Evolutionary conservation across 257 asterid species (phyloP), one percentile per base, ranked within the genome.

Genomic region (Lavandula angustifolia): DNA sequence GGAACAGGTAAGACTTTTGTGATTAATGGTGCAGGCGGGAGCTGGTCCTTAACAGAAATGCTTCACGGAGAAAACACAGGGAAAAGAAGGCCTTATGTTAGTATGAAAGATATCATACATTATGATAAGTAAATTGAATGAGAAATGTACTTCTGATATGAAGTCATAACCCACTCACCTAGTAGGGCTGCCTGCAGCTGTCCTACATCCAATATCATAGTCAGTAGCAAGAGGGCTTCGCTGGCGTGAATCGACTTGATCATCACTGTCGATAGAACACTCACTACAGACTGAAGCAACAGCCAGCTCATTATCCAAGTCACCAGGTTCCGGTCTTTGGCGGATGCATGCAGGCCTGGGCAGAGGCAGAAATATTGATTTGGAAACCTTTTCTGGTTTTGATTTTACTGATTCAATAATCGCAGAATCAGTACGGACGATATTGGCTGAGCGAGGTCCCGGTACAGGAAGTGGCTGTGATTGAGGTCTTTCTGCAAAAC

Each of bases 401-500:
- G 84, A 80, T 75, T 85, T 90, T 11, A 72, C 78, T 13, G 83
- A 59, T 71, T 83, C 81, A 27, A 76, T 82, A 56, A 84, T 75
- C 58, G 79, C 96, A 62, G 96, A 86, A 70, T 81, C 82, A 27
- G 81, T 80, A 38, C 85, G 87, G 41, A 76, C 68, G 29, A 82
- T 86, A 38, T 80, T 70, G 62, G 84, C 80, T 68, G 86, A 74
- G 41, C 69, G 78, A 54, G 77, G 75, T 63, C 79, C 84, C 3
- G 97, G 99, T 27, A 90, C 83, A 9, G 99, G 99, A 64, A 90
- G 95, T 68, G 98, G 96, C 74, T 90, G 97, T 33, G 96, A 84
- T 59, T 52, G 72, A 68, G 95, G 77, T 76, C 95, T 83, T 57
- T 86, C 97, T 13, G 85, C 94, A 72, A 84, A 90, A 73, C 99